These are phyloP conservation scores for Centrapalus pauciflorus DNA, from an alignment of 129 eudicot species.

Conservation along the genomic window DNA sequence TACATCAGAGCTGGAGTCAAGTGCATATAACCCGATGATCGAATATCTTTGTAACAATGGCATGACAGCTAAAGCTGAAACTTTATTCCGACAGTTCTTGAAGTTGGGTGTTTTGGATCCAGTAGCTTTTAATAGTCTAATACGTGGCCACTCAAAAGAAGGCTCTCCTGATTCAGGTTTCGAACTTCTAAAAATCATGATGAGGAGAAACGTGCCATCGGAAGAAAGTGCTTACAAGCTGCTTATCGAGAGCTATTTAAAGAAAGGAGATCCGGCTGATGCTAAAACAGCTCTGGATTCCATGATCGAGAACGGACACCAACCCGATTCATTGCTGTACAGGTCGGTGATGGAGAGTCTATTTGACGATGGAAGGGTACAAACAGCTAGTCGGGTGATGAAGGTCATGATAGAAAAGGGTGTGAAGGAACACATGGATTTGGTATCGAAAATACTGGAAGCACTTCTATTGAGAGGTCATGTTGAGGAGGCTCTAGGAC, in stretches of 20 bases:
- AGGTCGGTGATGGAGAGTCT: slow-evolving; percentile 70
- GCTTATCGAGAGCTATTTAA: slow-evolving; percentile 66
- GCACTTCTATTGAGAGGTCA: slow-evolving; percentile 85
- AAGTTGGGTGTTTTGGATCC: slow-evolving; percentile 78
- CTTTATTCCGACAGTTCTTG: slow-evolving; percentile 69
- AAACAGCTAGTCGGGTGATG: slow-evolving; percentile 95
- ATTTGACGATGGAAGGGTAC: slow-evolving; percentile 82
- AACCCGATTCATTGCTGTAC: slow-evolving; percentile 60
- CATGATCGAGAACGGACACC: slow-evolving; percentile 80
- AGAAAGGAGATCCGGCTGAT: slow-evolving; percentile 68
- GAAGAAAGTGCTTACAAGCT: slow-evolving; percentile 45
- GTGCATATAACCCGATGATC: slow-evolving; percentile 62
- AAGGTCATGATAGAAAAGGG: slow-evolving; percentile 84
- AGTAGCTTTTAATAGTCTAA: slow-evolving; percentile 52
- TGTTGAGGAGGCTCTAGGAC: slow-evolving; percentile 90
- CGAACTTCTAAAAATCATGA: slow-evolving; percentile 76
- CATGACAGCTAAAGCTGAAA: slow-evolving; percentile 71
- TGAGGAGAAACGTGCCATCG: slow-evolving; percentile 54
- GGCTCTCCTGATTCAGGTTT: slow-evolving; percentile 65
- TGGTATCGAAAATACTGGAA: slow-evolving; percentile 76
- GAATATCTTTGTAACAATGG: slow-evolving; percentile 75
- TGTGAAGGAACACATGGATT: slow-evolving; percentile 67
- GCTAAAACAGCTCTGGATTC: slow-evolving; percentile 76
- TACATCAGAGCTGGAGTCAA: slow-evolving; percentile 56
- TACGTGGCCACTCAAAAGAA: slow-evolving; percentile 69